A percentile compares a stretch with the other conserved stretches of the same genome.
Evolutionary conservation across 495 filamentous ascomycete species (phyloP).

Genomic region (Podospora pseudocomata): DNA sequence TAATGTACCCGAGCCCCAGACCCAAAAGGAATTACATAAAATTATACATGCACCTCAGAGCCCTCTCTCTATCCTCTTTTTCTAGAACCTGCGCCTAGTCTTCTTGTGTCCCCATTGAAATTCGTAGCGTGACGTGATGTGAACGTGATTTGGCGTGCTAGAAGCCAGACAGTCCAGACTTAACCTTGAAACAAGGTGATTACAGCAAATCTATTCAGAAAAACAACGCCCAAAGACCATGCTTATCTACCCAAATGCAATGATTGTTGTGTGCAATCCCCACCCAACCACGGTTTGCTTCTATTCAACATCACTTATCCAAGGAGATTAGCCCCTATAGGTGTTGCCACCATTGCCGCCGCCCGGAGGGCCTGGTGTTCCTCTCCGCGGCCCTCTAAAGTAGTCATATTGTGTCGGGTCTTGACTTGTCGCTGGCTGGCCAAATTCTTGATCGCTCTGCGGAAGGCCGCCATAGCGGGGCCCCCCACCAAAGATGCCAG

Average conservation of each 20-base stretch:
- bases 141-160: not conserved
- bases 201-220: not conserved
- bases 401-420: constrained; percentile 36
- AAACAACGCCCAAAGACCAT: not conserved
- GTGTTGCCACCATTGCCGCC: constrained; percentile 12
- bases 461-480: constrained; percentile 49
- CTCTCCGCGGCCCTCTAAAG: constrained; percentile 26
- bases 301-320: not conserved
- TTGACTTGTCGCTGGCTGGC: constrained; percentile 25
- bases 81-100: not conserved
- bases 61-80: not conserved
- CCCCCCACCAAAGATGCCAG: constrained; percentile 6
- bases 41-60: not conserved
- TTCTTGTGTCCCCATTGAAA: not conserved
- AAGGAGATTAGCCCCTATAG: not conserved
- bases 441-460: constrained; percentile 40
- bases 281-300: not conserved
- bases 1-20: not conserved
- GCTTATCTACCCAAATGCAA: not conserved
- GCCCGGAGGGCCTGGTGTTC: constrained; percentile 13
- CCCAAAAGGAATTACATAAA: not conserved
- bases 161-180: not conserved
- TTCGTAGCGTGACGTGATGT: not conserved
- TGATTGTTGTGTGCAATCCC: not conserved
- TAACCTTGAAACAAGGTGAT: not conserved